Conservation (phyloP, 345 rosid genomes). For the Rhodomyrtus tomentosa region DNA sequence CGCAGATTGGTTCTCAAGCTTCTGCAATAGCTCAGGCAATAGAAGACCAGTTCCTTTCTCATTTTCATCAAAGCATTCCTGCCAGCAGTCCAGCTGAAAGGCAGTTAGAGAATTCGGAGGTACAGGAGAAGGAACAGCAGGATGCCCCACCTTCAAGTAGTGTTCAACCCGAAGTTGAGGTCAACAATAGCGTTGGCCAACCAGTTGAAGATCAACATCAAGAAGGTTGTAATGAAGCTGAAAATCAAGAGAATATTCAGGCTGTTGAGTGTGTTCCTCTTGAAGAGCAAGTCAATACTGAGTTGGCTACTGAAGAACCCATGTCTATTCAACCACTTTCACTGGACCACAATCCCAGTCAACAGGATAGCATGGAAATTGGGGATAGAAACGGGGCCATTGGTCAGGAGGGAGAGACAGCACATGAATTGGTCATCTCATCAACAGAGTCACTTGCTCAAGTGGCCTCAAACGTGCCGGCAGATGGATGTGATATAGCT, state of each 20-base stretch:
- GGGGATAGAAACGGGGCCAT: conserved; percentile 42
- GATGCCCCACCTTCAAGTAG: conserved; percentile 30
- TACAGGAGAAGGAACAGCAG: conserved; percentile 45
- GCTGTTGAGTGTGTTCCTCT: conserved; percentile 22
- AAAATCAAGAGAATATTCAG: conserved; percentile 19
- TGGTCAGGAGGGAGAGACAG: conserved; percentile 26
- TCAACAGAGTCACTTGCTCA: conserved; percentile 26
- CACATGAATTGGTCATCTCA: conserved; percentile 32
- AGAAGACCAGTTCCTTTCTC: conserved; percentile 76
- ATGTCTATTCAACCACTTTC: conserved; percentile 43
- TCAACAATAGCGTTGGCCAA: conserved; percentile 27
- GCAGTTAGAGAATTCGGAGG: conserved; percentile 48
- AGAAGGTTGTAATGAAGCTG: conserved; percentile 29
- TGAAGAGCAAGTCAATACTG: conserved; percentile 22
- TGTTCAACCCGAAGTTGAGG: conserved; percentile 30
- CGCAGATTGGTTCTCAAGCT: conserved; percentile 71
- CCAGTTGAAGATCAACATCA: conserved; percentile 42
- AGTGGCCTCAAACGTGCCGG: conserved; percentile 18
- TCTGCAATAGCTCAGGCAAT: conserved; percentile 79
- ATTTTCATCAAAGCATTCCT: conserved; percentile 39
- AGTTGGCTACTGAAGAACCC: conserved; percentile 13
- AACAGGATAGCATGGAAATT: conserved; percentile 62
- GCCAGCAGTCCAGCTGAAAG: conserved; percentile 35
- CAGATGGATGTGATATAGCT: conserved; percentile 22
- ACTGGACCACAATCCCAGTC: conserved; percentile 36